These are phyloP conservation scores for Triticum turgidum DNA, from an alignment of 176 grass and related monocot genomes.

Conservation along the genomic window DNA sequence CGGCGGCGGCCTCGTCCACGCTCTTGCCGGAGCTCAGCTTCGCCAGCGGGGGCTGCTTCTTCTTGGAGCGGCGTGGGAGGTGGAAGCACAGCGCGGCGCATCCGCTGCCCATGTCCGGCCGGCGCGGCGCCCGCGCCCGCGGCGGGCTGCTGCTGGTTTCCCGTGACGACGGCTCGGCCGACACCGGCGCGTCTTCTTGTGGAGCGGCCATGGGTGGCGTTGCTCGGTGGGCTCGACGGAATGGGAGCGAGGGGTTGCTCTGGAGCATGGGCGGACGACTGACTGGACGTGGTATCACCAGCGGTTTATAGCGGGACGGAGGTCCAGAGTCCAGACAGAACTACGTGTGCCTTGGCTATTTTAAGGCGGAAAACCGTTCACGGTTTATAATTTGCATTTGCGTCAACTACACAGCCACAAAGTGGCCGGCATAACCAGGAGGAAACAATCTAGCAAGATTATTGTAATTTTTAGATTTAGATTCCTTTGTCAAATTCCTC, in stretches of 20 bases:
- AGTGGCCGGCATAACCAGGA: constrained; percentile 20
- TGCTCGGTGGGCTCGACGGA: not conserved
- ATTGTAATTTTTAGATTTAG: not conserved
- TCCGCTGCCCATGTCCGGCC: not conserved
- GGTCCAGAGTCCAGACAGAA: too few relatives aligned
- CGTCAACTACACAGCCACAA: not conserved
- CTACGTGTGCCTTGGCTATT: not conserved
- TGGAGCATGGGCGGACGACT: not conserved
- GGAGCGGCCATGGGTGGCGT: constrained; percentile 6
- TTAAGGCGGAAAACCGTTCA: not conserved
- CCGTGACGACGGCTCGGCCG: not conserved
- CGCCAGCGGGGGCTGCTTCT: not conserved
- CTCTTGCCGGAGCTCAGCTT: not conserved
- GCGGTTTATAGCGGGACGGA: constrained; percentile 6
- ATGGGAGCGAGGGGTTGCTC: not conserved
- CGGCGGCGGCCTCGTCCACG: not conserved
- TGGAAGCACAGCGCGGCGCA: constrained; percentile 31
- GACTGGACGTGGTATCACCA: not conserved
- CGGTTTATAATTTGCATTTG: not conserved
- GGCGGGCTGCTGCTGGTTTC: constrained; percentile 1
- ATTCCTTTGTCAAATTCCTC: not conserved
- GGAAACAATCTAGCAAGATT: not conserved
- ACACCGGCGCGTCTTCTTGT: not conserved
- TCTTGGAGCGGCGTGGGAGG: constrained; percentile 29
- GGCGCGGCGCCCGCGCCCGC: not conserved